Base-by-base conservation (phyloP, 2,329 filamentous ascomycete species). In the Apiospora koreana region DNA sequence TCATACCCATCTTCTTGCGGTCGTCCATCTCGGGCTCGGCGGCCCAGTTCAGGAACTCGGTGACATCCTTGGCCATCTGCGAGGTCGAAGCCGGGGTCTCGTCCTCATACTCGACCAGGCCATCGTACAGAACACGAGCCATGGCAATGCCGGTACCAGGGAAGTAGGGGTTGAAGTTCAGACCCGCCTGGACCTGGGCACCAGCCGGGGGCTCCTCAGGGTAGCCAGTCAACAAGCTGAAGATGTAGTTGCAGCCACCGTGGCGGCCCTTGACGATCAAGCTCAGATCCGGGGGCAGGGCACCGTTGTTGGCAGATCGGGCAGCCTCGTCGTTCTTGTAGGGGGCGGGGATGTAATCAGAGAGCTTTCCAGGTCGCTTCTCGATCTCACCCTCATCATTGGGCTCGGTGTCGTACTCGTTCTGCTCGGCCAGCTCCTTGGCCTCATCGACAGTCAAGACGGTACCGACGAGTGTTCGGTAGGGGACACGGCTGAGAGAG, bases 151-250 rank as follows among this genome's bases (percentile, higher is more conserved):
- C 95, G 77, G 96, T 98, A 81, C 96, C 96, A 71, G 96, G 96
- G 92, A 99, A 99, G 89, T 98, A 99, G 72, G 96, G 96, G 90
- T 99, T 99, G 91, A 99, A 99, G 91, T 98, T 98, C 85, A 99
- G 91, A 80, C 96, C 96, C 73, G 91, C 90, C 78, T 91, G 92
- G 72, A 99, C 92, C 78, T 89, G 86, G 73, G 93, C 94, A 81
- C 96, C 96, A 68, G 96, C 94, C 69, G 96, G 96, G 72, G 94
- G 89, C 86, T 99, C 96, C 77, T 99, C 96, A 72, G 96, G 96
- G 85, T 99, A 99, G 77, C 96, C 96, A 70, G 96, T 99, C 80
- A 99, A 86, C 83, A 99, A 88, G 83, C 87, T 94, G 90, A 98
- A 99, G 86, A 99, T 94, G 89, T 99, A 99, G 87, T 99, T 88